Conservation (phyloP, 495 filamentous ascomycete genomes). For the Annulohypoxylon moriforme region DNA sequence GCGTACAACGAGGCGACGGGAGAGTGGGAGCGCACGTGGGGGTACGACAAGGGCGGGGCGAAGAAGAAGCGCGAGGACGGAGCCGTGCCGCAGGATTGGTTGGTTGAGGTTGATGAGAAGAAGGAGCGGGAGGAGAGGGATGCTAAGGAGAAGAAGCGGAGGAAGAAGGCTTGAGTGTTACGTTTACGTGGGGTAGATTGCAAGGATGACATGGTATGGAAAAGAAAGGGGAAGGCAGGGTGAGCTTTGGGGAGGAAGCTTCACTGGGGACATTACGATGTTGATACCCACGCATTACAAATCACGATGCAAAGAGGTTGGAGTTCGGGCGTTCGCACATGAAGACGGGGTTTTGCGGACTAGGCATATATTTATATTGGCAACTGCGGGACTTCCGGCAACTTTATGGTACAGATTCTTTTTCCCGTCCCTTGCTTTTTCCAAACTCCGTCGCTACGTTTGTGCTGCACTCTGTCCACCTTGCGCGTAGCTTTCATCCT, state of each 20-base stretch:
- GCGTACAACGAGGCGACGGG: slow-evolving; percentile 85
- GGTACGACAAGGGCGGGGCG: slow-evolving; percentile 88
- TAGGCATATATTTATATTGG: slow-evolving; percentile 35
- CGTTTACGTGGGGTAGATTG: slow-evolving; percentile 44
- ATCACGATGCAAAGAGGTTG: slow-evolving; percentile 22
- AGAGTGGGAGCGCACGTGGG: slow-evolving; percentile 93
- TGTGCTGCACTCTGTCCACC: slow-evolving; percentile 5
- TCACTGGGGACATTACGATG: slow-evolving; percentile 10
- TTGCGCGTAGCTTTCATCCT: slow-evolving; percentile 12
- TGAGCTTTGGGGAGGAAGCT: neutral
- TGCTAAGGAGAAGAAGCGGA: slow-evolving; percentile 68
- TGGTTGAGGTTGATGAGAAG: slow-evolving; percentile 90
- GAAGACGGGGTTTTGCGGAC: neutral
- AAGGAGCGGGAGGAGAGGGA: slow-evolving; percentile 73
- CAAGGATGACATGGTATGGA: neutral
- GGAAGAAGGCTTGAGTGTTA: slow-evolving; percentile 69
- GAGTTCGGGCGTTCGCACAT: slow-evolving; percentile 33
- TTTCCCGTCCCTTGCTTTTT: slow-evolving; percentile 23
- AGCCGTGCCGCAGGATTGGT: slow-evolving; percentile 74
- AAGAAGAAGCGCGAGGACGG: slow-evolving; percentile 68
- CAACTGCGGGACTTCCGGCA: slow-evolving; percentile 30
- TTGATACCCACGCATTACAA: slow-evolving; percentile 42
- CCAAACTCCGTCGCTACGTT: slow-evolving; percentile 28
- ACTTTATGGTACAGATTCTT: slow-evolving; percentile 39
- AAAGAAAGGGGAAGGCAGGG: neutral